These are phyloP conservation scores for Cymbopogon flexuosus DNA, from an alignment of 202 grass and related monocot genomes.

Conservation along the genomic window DNA sequence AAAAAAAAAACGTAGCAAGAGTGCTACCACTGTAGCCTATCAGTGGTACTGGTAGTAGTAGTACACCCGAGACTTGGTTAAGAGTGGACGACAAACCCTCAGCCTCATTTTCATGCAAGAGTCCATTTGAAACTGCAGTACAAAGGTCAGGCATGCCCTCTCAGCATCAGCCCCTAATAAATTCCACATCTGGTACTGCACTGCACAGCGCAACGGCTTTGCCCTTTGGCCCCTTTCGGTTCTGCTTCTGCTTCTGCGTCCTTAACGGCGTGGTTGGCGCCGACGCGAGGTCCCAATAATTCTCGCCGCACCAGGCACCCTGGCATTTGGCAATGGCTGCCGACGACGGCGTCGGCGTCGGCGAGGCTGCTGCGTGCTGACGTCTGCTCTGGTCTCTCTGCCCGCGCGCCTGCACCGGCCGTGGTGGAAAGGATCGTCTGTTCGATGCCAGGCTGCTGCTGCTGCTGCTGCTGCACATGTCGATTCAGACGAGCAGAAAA, in stretches of 20 bases:
- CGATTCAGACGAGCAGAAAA: not conserved
- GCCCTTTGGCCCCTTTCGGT: constrained; percentile 1
- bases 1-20: no score
- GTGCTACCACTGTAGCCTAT: no score
- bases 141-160: not conserved
- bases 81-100: no score
- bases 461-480: not conserved
- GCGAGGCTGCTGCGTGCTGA: not conserved
- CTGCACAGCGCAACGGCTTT: not conserved
- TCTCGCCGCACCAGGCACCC: no score
- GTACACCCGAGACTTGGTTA: no score
- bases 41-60: no score
- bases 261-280: no score
- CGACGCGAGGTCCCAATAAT: no score
- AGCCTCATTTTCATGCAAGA: not conserved
- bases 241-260: no score
- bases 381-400: not conserved
- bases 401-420: not conserved
- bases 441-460: not conserved
- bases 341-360: no score
- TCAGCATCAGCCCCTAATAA: not conserved
- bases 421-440: not conserved
- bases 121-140: not conserved
- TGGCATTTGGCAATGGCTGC: no score
- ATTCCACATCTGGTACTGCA: not conserved